Base-by-base conservation (phyloP, 2,329 filamentous ascomycete species). In the Aspergillus proliferans region DNA sequence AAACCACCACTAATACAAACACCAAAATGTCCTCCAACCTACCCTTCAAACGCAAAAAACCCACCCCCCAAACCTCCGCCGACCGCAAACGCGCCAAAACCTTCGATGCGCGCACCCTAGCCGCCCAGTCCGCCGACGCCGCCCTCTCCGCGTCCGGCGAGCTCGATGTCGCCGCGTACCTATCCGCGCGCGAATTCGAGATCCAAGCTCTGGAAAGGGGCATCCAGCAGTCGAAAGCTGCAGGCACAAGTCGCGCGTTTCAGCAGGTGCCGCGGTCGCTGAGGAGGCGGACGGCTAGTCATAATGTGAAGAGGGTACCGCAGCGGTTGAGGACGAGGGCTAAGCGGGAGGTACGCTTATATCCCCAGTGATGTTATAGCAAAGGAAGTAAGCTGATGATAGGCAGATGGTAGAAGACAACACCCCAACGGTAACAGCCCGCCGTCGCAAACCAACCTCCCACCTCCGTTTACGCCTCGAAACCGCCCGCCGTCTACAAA, bases 221-320 rank as follows among this genome's bases (percentile, higher is more conserved):
- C 52, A 93, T 97, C 79, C 78, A 80, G 47, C 83, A 81, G 33
- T 86, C 88, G 43, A 91, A 87, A 66, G 75, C 76, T 55, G 75
- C 71, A 1, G 61, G 82, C 52, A 76, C 80, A 40, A 84, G 82
- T 49, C 80, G 92, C 46, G 91, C 92, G 12, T 97, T 97, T 63
- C 93, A 98, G 68, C 82, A 88, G 58, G 87, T 98, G 4, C 93
- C 93, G 1, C 82, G 89, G 57, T 84, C 85, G 45, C 73, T 98
- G 79, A 79, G 93, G 56, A 79, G 93, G 55, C 80, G 93, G 59
- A 95, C 92, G 0, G 93, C 92, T 18, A 95, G 90, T 67, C 93
- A 98, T 71, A 96, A 98, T 78, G 87, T 87, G 33, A 95, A 92
- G 71, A 82, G 86, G 53, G 85, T 98, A 14, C 93, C 93, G 2